These are phyloP conservation scores for Eimeria zaria DNA, from an alignment of 169 alveolate genomes.

Conservation along the genomic window DNA sequence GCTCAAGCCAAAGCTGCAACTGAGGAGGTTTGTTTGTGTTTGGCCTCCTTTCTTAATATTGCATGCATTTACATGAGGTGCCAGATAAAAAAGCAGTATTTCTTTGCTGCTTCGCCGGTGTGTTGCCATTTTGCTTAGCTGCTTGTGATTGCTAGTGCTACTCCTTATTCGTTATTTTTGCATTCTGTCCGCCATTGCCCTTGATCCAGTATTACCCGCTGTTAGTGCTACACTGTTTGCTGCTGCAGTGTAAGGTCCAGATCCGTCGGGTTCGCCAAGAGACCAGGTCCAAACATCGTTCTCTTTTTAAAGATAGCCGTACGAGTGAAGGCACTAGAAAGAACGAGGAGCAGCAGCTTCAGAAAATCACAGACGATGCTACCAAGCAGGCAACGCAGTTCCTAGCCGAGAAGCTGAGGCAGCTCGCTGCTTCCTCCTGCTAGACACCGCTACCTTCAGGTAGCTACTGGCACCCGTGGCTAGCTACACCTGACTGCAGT, in stretches of 20 bases:
- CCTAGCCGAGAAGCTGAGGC: conserved; percentile 45
- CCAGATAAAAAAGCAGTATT: not conserved
- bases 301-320: not conserved
- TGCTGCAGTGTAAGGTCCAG: conserved; percentile 63
- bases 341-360: conserved; percentile 61
- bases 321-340: conserved; percentile 8
- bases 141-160: not conserved
- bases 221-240: not conserved
- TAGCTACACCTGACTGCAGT: not conserved
- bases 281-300: conserved; percentile 1
- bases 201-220: not conserved
- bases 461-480: conserved; percentile 13
- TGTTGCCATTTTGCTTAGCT: not conserved
- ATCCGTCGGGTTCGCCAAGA: conserved; percentile 75
- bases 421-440: conserved; percentile 38
- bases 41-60: not conserved
- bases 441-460: conserved; percentile 1
- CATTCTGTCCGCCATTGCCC: not conserved
- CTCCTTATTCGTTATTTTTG: not conserved
- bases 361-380: conserved; percentile 53
- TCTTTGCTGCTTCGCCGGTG: not conserved
- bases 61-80: not conserved
- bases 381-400: conserved; percentile 14
- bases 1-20: conserved; percentile 52
- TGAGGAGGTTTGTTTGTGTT: conserved; percentile 8